Conservation (phyloP, 306 rosid genomes). For the Pyrus bretschneideri region DNA sequence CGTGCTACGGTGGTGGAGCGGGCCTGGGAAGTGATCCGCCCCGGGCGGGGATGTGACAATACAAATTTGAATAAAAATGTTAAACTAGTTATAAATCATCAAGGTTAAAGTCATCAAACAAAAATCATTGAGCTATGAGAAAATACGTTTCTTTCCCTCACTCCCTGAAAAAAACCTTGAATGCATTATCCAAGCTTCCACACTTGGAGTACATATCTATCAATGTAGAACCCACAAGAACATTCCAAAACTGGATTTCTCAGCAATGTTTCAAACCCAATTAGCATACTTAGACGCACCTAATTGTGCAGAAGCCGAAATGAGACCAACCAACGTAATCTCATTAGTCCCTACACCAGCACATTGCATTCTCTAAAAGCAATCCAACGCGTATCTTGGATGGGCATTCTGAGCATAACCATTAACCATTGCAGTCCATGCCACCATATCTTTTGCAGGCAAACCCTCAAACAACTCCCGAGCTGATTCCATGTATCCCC, state of each 20-base stretch:
- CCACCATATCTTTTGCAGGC: constrained; percentile 66
- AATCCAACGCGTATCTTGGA: constrained; percentile 53
- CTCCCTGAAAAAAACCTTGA: constrained; percentile 33
- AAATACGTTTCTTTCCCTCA: constrained; percentile 58
- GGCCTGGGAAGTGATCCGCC: too few relatives aligned
- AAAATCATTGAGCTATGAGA: constrained; percentile 75
- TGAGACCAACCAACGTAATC: constrained; percentile 52
- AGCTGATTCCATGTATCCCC: constrained; percentile 56
- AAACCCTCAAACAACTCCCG: constrained; percentile 46
- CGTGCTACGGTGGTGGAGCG: too few relatives aligned
- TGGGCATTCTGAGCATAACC: constrained; percentile 74
- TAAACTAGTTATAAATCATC: too few relatives aligned
- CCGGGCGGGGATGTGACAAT: too few relatives aligned
- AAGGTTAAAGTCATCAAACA: too few relatives aligned
- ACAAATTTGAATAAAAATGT: too few relatives aligned
- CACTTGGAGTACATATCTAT: too few relatives aligned
- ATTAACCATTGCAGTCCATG: constrained; percentile 76
- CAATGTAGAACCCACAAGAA: too few relatives aligned
- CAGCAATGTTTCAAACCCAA: constrained; percentile 37
- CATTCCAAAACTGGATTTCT: too few relatives aligned
- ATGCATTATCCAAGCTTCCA: too few relatives aligned
- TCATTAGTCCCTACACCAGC: constrained; percentile 48
- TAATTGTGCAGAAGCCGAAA: constrained; percentile 77
- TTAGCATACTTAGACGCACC: constrained; percentile 45
- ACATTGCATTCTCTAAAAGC: constrained; percentile 39